A percentile compares a stretch with the other conserved stretches of the same genome.
phyloP scores from a whole-genome alignment of 305 asterid species.

The Fraxinus velutina region DNA sequence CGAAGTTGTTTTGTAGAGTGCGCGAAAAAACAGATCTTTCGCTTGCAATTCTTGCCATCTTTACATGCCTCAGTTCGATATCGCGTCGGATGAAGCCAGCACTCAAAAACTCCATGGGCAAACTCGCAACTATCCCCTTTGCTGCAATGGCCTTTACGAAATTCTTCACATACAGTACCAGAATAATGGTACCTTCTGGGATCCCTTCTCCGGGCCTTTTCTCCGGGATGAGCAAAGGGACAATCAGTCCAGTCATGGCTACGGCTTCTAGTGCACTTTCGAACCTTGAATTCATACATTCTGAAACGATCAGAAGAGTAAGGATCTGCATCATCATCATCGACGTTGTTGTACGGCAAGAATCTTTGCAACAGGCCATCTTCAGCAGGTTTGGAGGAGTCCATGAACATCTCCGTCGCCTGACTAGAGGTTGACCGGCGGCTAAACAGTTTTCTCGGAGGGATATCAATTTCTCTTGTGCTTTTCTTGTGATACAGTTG shows the following conservation, averaged over 20 bases:
- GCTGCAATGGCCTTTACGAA: slow-evolving; percentile 54
- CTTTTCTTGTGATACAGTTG: slow-evolving; percentile 64
- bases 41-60: slow-evolving; percentile 71
- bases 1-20: slow-evolving; percentile 73
- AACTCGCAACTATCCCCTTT: slow-evolving; percentile 71
- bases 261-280: slow-evolving; percentile 76
- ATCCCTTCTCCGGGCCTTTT: slow-evolving; percentile 79
- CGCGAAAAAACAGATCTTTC: slow-evolving; percentile 79
- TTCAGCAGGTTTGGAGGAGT: slow-evolving; percentile 44
- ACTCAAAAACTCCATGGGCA: slow-evolving; percentile 77
- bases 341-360: slow-evolving; percentile 55
- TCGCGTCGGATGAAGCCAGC: slow-evolving; percentile 79
- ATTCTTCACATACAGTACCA: slow-evolving; percentile 68
- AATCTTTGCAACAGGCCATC: slow-evolving; percentile 56
- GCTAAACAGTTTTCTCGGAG: slow-evolving; percentile 60
- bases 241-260: slow-evolving; percentile 97
- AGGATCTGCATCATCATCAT: slow-evolving; percentile 53
- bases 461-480: slow-evolving; percentile 48
- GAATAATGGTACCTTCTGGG: slow-evolving; percentile 63
- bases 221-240: slow-evolving; percentile 89
- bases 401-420: slow-evolving; percentile 25
- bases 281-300: slow-evolving; percentile 78
- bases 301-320: slow-evolving; percentile 78
- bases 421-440: slow-evolving; percentile 32
- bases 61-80: slow-evolving; percentile 84